Conservation (phyloP, 768 basidiomycete species). For the Artomyces pyxidatus region DNA sequence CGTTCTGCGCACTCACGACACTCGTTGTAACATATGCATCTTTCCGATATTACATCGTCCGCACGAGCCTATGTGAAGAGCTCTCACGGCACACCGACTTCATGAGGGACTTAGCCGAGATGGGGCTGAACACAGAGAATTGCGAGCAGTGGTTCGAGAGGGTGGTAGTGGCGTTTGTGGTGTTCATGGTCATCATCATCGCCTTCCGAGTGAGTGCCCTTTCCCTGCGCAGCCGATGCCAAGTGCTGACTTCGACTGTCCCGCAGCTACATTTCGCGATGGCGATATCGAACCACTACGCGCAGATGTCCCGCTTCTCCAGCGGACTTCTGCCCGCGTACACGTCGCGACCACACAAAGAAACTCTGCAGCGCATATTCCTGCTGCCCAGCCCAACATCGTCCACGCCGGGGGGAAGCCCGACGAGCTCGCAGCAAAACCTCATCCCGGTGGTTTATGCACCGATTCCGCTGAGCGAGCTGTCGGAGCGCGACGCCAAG, state of each 20-base stretch:
- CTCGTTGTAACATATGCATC: constrained; percentile 49
- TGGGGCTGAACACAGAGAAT: constrained; percentile 70
- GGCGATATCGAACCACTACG: constrained; percentile 59
- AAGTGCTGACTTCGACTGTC: constrained; percentile 1
- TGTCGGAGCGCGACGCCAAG: constrained; percentile 45
- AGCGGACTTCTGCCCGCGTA: constrained; percentile 16
- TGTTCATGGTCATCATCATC: constrained; percentile 50
- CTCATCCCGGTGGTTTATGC: constrained; percentile 46
- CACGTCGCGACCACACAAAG: constrained; percentile 12
- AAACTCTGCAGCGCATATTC: constrained; percentile 50
- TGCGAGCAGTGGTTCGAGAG: constrained; percentile 76
- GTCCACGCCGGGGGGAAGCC: constrained; percentile 17
- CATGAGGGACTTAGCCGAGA: constrained; percentile 58
- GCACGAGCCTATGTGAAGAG: constrained; percentile 64
- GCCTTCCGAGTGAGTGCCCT: constrained; percentile 52
- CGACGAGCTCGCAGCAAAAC: neutral
- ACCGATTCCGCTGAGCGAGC: constrained; percentile 50
- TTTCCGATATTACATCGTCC: constrained; percentile 42
- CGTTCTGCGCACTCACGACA: constrained; percentile 55
- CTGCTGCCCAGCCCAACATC: constrained; percentile 40
- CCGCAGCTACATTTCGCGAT: constrained; percentile 68
- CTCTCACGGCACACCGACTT: constrained; percentile 69
- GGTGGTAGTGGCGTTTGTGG: constrained; percentile 50
- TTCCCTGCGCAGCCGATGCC: neutral
- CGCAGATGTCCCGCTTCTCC: constrained; percentile 41